Evolutionary conservation across 768 basidiomycete genomes (phyloP), one percentile per base, ranked within the genome.

Genomic region (Mycena indigotica): DNA sequence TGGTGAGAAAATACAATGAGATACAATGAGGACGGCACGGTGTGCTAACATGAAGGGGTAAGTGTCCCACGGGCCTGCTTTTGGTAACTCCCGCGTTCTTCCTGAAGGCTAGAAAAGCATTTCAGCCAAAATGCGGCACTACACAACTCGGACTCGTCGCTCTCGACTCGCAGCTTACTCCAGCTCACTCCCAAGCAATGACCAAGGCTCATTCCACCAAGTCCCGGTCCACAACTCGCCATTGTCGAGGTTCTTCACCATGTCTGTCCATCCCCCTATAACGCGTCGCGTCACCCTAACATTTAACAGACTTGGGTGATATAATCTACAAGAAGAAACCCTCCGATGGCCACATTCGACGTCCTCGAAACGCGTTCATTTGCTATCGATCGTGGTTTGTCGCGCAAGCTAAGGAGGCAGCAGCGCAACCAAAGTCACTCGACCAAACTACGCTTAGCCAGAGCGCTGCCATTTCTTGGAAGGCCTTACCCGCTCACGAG

Each of bases 391-490:
- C 80, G 48, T 72, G 77, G 45, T 84, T 73, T 32, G 56, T 61
- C 56, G 41, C 32, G 13, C 28, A 66, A 35, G 16, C 55, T 13
- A 64, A 62, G 25, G 30, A 55, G 15, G 66, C 52, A 23, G 15
- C 50, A 28, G 23, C 44, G 25, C 21, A 13, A 3, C 35, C 50
- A 4, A 28, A n/a, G n/a, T 17, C 57, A 32, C 28, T 58, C 10
- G 25, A 70, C 70, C 61, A 80, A 75, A 72, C 75, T 72, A 26
- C 53, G 16, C 76, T 89, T 53, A 85, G 83, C 21, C 80, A 83
- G 56, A 74, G 83, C 28, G 87, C 86, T 0, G 84, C 76, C 2
- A 77, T 79, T n/a, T 80, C 80, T 26, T 91, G 88, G 88, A 75
- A 74, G 19, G 67, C 71, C 51, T 72, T 88, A 38, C 49, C 71